phyloP scores from a whole-genome alignment of 1,139 yeast genomes.

The Debaryomyces sp. region DNA sequence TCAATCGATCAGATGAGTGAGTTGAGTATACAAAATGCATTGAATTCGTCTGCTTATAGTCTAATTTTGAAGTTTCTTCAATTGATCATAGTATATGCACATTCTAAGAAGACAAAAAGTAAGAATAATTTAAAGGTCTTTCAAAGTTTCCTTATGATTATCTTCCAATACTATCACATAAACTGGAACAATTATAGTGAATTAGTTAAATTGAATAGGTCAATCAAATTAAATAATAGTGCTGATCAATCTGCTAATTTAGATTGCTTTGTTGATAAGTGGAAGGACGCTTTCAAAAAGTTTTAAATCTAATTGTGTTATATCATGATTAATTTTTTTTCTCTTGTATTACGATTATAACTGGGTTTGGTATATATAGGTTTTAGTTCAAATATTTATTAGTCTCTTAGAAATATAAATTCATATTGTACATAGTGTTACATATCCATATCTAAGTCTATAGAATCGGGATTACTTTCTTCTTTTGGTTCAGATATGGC shows the following conservation, averaged over 20 bases:
- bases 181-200: slow-evolving; percentile 45
- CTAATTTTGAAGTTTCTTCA: slow-evolving; percentile 36
- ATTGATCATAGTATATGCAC: slow-evolving; percentile 38
- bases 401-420: not conserved
- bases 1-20: slow-evolving; percentile 4
- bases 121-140: slow-evolving; percentile 35
- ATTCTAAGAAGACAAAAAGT: slow-evolving; percentile 34
- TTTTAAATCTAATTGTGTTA: not conserved
- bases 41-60: slow-evolving; percentile 31
- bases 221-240: slow-evolving; percentile 42
- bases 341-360: not conserved
- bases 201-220: slow-evolving; percentile 35
- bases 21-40: not conserved
- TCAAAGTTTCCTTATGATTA: slow-evolving; percentile 37
- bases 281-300: slow-evolving; percentile 34
- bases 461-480: slow-evolving; percentile 61
- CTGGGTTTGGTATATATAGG: slow-evolving; percentile 7
- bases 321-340: not conserved
- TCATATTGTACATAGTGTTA: not conserved
- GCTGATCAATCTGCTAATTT: slow-evolving; percentile 36
- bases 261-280: slow-evolving; percentile 42
- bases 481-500: slow-evolving; percentile 9
- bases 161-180: slow-evolving; percentile 45
- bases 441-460: slow-evolving; percentile 60
- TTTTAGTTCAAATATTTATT: not conserved